A percentile compares a stretch with the other conserved stretches of the same genome.
Evolutionary conservation across 148 eudicot genomes (phyloP).

Genomic region (Selenicereus undatus): DNA sequence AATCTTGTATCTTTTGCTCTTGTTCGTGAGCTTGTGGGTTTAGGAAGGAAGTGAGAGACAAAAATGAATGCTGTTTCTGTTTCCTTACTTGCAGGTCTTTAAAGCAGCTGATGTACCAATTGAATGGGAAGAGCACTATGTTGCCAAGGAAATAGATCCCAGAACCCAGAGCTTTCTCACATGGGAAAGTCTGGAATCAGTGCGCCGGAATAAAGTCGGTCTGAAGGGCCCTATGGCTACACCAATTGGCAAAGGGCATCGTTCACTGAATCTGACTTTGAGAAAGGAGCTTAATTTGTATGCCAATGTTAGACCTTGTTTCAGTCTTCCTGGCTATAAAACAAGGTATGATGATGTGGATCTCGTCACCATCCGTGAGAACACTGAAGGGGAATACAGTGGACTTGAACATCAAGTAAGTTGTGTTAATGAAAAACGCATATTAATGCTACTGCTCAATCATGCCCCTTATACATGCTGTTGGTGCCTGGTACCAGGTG

Average conservation of each 20-base stretch:
- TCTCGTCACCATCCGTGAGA: slow-evolving; percentile 94
- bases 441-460: neutral
- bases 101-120: slow-evolving; percentile 78
- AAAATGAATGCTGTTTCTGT: neutral
- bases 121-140: slow-evolving; percentile 96
- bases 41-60: neutral
- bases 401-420: slow-evolving; percentile 98
- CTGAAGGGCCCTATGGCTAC: slow-evolving; percentile 99
- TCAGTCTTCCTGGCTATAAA: slow-evolving; percentile 97
- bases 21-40: neutral
- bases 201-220: slow-evolving; percentile 76
- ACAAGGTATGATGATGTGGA: slow-evolving; percentile 90
- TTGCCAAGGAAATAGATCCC: slow-evolving; percentile 82
- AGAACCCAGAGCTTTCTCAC: slow-evolving; percentile 94
- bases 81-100: slow-evolving; percentile 51
- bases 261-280: slow-evolving; percentile 90
- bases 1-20: neutral
- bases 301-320: slow-evolving; percentile 98
- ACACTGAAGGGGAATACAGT: slow-evolving; percentile 99
- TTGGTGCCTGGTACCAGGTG: slow-evolving; percentile 45
- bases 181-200: slow-evolving; percentile 95
- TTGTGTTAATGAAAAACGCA: neutral
- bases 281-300: slow-evolving; percentile 93
- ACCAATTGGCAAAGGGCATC: slow-evolving; percentile 98
- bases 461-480: slow-evolving; percentile 15